Conservation (phyloP, 2,329 filamentous ascomycete genomes). For the Hypoxylon sp. region DNA sequence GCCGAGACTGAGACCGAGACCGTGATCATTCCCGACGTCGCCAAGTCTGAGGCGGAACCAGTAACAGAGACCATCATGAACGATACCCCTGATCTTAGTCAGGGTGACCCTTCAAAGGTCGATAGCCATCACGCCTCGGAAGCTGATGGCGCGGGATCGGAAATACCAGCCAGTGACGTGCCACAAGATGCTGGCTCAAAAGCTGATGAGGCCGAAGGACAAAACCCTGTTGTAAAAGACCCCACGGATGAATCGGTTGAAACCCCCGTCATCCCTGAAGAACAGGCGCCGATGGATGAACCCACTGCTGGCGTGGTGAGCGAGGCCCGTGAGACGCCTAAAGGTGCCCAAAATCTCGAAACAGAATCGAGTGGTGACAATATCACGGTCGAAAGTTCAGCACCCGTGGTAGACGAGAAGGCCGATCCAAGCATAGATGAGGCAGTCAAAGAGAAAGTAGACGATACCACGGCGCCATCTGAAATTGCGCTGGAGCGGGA, state of each 20-base stretch:
- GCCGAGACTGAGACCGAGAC: not conserved
- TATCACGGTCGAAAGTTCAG: not conserved
- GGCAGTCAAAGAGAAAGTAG: conserved; percentile 4
- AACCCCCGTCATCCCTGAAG: not conserved
- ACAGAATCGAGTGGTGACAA: conserved; percentile 4
- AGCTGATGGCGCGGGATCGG: not conserved
- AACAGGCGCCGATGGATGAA: not conserved
- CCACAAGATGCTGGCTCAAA: not conserved
- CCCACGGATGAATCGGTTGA: not conserved
- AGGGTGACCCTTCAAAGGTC: not conserved
- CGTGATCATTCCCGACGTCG: not conserved
- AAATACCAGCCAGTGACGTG: not conserved
- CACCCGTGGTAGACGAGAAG: not conserved
- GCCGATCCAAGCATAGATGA: conserved; percentile 1
- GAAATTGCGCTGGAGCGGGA: conserved; percentile 14
- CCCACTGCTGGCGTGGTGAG: not conserved
- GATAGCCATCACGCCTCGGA: not conserved
- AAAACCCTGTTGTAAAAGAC: not conserved
- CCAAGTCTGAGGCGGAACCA: conserved; percentile 13
- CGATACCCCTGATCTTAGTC: not conserved
- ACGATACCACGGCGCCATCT: not conserved
- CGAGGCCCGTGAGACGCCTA: not conserved
- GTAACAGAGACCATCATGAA: not conserved
- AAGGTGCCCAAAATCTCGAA: not conserved
- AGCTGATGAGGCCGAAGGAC: not conserved